Conservation (phyloP, 345 rosid species). For the Gossypium ekmanianum region DNA sequence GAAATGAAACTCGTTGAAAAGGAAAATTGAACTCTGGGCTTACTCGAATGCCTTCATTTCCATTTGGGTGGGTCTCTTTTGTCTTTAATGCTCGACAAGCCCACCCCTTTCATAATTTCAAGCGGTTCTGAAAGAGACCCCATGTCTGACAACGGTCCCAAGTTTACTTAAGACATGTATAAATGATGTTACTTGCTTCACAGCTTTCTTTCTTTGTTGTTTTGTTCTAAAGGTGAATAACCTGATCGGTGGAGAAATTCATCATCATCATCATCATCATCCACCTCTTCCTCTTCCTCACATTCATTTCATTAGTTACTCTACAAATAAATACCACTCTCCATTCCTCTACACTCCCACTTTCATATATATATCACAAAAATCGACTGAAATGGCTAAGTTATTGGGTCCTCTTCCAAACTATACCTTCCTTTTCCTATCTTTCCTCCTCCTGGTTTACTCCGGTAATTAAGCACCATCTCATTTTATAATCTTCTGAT, state of each 20-base stretch:
- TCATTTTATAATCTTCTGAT: background rate
- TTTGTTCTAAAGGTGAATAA: background rate
- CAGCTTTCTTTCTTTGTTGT: background rate
- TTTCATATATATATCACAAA: background rate
- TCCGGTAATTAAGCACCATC: background rate
- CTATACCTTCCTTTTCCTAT: background rate
- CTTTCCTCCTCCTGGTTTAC: constrained; percentile 6
- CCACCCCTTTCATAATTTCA: background rate
- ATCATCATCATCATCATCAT: background rate
- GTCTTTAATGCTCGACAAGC: background rate
- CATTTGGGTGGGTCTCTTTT: background rate
- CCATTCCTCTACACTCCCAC: background rate
- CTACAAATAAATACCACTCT: background rate
- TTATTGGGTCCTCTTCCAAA: background rate
- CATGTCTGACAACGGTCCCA: background rate
- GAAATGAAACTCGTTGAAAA: too few species aligned
- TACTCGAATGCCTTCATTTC: background rate
- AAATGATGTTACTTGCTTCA: background rate
- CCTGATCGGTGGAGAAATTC: constrained; percentile 1
- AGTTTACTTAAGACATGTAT: too few species aligned
- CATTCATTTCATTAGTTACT: background rate
- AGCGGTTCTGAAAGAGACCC: background rate
- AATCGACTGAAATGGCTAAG: background rate
- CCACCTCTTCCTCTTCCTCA: background rate
- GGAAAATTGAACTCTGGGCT: background rate